Evolutionary conservation across 257 asterid species (phyloP).

Genomic region (Rhazya stricta): DNA sequence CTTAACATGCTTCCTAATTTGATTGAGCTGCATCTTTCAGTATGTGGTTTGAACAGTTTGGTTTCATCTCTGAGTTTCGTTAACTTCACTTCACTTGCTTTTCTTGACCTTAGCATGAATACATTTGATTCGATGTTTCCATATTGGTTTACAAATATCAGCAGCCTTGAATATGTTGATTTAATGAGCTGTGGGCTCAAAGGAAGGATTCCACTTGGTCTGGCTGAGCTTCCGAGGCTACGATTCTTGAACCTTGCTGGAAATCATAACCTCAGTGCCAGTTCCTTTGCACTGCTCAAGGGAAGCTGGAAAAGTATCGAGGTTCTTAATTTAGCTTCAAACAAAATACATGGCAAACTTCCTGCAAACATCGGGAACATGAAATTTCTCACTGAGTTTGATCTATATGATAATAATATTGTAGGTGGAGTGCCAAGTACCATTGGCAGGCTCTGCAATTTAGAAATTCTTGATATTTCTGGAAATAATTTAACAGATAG

Average conservation of each 20-base stretch:
- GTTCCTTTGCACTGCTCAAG: slow-evolving; percentile 22
- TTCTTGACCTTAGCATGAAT: slow-evolving; percentile 43
- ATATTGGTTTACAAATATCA: slow-evolving; percentile 43
- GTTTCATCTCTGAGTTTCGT: slow-evolving; percentile 24
- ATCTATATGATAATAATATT: slow-evolving; percentile 25
- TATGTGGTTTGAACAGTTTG: slow-evolving; percentile 33
- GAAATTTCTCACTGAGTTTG: slow-evolving; percentile 26
- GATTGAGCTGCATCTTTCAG: slow-evolving; percentile 32
- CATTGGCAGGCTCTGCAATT: slow-evolving; percentile 39
- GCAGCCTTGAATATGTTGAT: slow-evolving; percentile 40
- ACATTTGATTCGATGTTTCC: slow-evolving; percentile 35
- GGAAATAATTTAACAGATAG: slow-evolving; percentile 35
- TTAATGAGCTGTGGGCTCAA: slow-evolving; percentile 29
- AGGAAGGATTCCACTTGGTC: slow-evolving; percentile 44
- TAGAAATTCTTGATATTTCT: slow-evolving; percentile 28
- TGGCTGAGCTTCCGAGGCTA: slow-evolving; percentile 29
- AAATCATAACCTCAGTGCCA: slow-evolving; percentile 35
- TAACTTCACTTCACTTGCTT: slow-evolving; percentile 43
- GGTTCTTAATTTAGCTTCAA: slow-evolving; percentile 26
- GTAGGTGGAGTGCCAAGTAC: slow-evolving; percentile 42
- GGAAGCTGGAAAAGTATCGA: slow-evolving; percentile 41
- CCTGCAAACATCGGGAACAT: slow-evolving; percentile 37
- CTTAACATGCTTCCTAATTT: slow-evolving; percentile 34
- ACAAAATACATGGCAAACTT: slow-evolving; percentile 35
- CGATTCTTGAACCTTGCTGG: slow-evolving; percentile 32